phyloP scores from a whole-genome alignment of 108 stramenopile species.

The Pseudonitzschia delicatissima region DNA sequence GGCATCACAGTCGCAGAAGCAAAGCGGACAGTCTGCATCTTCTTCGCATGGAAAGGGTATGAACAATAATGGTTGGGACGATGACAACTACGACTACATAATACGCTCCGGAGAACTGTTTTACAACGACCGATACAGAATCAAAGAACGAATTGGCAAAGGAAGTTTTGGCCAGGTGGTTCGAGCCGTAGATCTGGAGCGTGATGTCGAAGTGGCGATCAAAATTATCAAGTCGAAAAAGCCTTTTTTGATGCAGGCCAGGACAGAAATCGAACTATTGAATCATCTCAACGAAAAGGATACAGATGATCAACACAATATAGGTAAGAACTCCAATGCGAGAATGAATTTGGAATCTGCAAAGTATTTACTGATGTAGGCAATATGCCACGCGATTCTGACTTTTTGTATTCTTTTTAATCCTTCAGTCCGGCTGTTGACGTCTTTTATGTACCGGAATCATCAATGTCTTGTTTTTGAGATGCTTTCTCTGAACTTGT shows the following conservation, averaged over 20 bases:
- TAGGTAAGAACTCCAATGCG: slow-evolving; percentile 46
- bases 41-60: slow-evolving; percentile 36
- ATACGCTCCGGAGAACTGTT: slow-evolving; percentile 81
- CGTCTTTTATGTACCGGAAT: slow-evolving; percentile 88
- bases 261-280: slow-evolving; percentile 94
- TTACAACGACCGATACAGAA: slow-evolving; percentile 71
- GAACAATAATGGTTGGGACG: slow-evolving; percentile 94
- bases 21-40: slow-evolving; percentile 10
- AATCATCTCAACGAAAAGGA: slow-evolving; percentile 72
- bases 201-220: slow-evolving; percentile 88
- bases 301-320: slow-evolving; percentile 77
- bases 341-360: not conserved
- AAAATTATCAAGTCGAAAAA: slow-evolving; percentile 98
- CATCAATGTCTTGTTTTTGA: slow-evolving; percentile 98
- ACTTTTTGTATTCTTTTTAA: slow-evolving; percentile 4
- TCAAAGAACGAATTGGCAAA: slow-evolving; percentile 95
- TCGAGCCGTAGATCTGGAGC: slow-evolving; percentile 71
- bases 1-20: not conserved
- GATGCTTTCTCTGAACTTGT: slow-evolving; percentile 96
- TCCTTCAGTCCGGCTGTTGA: slow-evolving; percentile 77
- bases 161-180: slow-evolving; percentile 97
- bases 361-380: not conserved
- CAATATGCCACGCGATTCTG: not conserved
- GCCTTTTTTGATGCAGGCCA: slow-evolving; percentile 95
- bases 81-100: slow-evolving; percentile 97